Conservation (phyloP, 2,329 filamentous ascomycete species). For the Aspergillus sp. region DNA sequence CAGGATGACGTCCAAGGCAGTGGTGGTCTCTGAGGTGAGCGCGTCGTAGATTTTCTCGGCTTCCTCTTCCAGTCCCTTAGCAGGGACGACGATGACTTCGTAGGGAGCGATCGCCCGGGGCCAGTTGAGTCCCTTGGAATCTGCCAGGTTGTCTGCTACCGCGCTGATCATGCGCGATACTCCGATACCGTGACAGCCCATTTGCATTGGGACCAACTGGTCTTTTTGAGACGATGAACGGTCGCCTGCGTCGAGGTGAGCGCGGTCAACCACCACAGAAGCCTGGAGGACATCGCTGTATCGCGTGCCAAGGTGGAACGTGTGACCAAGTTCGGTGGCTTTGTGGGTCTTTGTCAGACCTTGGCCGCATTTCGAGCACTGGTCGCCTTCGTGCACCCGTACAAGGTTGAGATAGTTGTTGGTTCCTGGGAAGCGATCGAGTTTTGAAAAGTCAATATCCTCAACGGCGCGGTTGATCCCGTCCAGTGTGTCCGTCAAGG, state of each 20-base stretch:
- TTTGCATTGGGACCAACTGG: conserved; percentile 66
- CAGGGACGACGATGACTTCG: conserved; percentile 68
- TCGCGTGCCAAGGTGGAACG: conserved; percentile 87
- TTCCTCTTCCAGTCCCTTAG: conserved; percentile 49
- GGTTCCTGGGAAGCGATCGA: conserved; percentile 43
- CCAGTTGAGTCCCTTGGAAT: conserved; percentile 80
- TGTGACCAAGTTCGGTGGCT: conserved; percentile 90
- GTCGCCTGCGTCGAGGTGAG: conserved; percentile 25
- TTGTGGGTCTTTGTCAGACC: conserved; percentile 67
- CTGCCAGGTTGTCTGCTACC: conserved; percentile 73
- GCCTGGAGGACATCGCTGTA: conserved; percentile 78
- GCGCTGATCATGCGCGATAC: conserved; percentile 88
- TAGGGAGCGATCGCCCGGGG: conserved; percentile 84
- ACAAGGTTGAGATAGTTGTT: conserved; percentile 62
- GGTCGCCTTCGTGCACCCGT: conserved; percentile 66
- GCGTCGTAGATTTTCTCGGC: conserved; percentile 65
- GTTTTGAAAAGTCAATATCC: conserved; percentile 38
- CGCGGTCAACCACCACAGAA: conserved; percentile 53
- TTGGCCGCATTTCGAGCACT: conserved; percentile 68
- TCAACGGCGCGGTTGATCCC: conserved; percentile 28
- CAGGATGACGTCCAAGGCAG: conserved; percentile 64
- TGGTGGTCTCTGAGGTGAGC: conserved; percentile 42
- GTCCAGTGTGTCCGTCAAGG: conserved; percentile 39
- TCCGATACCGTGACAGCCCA: conserved; percentile 97
- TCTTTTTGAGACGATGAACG: conserved; percentile 8